Evolutionary conservation across 208 protist genomes (phyloP).

Genomic region (Crithidia expoeki): DNA sequence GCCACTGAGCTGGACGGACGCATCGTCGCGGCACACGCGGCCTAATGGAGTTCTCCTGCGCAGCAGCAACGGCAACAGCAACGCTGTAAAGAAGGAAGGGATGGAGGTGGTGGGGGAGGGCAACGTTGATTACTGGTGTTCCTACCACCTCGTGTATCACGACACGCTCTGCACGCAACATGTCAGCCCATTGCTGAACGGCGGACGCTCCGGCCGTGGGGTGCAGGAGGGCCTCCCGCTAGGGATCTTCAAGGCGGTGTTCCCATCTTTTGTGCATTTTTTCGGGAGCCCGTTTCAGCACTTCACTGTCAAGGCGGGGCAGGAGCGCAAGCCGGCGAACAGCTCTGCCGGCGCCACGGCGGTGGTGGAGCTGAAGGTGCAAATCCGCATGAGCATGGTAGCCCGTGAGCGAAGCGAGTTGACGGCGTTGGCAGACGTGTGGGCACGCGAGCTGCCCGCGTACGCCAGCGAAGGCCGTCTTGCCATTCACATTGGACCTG

Average conservation of each 20-base stretch:
- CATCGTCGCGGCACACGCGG: slow-evolving; percentile 68
- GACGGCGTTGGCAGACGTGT: slow-evolving; percentile 30
- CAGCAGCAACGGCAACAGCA: neutral
- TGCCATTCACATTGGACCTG: slow-evolving; percentile 36
- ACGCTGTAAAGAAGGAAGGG: neutral
- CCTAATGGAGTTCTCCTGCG: slow-evolving; percentile 52
- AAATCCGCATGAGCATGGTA: slow-evolving; percentile 70
- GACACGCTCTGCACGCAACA: slow-evolving; percentile 86
- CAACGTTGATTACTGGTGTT: slow-evolving; percentile 53
- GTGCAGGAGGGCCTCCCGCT: slow-evolving; percentile 58
- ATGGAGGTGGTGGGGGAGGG: slow-evolving; percentile 2
- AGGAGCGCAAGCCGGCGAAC: slow-evolving; percentile 12
- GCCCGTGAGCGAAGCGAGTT: slow-evolving; percentile 27
- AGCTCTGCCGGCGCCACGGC: neutral
- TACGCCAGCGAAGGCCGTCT: slow-evolving; percentile 25
- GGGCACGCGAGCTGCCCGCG: slow-evolving; percentile 25
- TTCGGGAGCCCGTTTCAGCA: slow-evolving; percentile 74
- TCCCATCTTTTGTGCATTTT: slow-evolving; percentile 56
- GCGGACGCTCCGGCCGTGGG: slow-evolving; percentile 52
- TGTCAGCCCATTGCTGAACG: slow-evolving; percentile 65
- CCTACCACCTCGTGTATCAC: slow-evolving; percentile 75
- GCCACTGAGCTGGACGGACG: slow-evolving; percentile 69
- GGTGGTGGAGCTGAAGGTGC: slow-evolving; percentile 43
- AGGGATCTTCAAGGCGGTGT: slow-evolving; percentile 64
- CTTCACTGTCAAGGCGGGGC: slow-evolving; percentile 50